phyloP scores from a whole-genome alignment of 257 asterid genomes.

The Vinca minor region DNA sequence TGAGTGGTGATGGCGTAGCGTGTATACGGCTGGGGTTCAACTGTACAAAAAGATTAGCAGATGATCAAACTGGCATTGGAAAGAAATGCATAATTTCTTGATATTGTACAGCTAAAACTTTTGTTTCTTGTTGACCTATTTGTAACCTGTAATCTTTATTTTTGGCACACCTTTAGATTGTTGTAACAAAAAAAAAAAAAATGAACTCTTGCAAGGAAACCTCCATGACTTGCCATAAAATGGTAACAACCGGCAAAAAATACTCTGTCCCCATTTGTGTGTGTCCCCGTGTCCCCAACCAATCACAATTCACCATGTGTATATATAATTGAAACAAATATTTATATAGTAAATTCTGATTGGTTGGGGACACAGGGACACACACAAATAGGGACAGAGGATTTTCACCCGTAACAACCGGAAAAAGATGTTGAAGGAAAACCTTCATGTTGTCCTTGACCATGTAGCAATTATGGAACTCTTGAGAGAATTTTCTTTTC shows the following conservation, averaged over 20 bases:
- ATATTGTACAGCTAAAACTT: constrained; percentile 13
- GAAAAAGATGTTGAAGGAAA: neutral
- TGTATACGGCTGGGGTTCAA: neutral
- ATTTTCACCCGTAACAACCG: too few relatives aligned
- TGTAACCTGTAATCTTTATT: neutral
- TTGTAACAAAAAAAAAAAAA: neutral
- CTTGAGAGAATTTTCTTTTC: neutral
- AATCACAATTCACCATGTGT: too few relatives aligned
- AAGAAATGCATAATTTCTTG: neutral
- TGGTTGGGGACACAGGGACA: too few relatives aligned
- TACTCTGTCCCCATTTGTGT: too few relatives aligned
- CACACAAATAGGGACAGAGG: too few relatives aligned
- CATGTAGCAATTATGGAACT: neutral
- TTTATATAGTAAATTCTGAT: too few relatives aligned
- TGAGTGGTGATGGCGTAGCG: constrained; percentile 52
- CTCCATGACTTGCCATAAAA: neutral
- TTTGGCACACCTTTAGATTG: neutral
- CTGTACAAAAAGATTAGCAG: neutral
- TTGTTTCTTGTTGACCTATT: neutral
- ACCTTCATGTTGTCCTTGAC: neutral
- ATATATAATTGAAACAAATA: too few relatives aligned
- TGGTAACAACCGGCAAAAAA: neutral
- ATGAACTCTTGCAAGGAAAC: neutral
- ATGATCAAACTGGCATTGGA: neutral
- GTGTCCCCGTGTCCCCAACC: too few relatives aligned